phyloP scores from a whole-genome alignment of 805 yeast species.

The Zygotorulaspora danielsina region DNA sequence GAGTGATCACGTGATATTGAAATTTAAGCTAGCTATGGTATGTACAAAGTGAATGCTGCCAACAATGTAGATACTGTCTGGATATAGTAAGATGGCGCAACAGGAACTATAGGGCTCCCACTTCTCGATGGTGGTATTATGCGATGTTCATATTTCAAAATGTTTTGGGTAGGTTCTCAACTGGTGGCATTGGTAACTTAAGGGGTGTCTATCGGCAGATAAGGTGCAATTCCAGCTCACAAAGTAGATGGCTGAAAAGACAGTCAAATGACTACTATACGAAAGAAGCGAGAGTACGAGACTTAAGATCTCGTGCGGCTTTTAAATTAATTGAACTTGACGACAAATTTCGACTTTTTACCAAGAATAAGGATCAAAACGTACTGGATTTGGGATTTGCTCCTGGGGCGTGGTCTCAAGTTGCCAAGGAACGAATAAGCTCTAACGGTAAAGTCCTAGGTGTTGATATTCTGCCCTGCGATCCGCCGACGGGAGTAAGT shows the following conservation, averaged over 20 bases:
- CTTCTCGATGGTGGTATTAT: no score
- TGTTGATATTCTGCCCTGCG: constrained; percentile 72
- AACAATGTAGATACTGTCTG: no score
- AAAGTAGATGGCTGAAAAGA: constrained; percentile 70
- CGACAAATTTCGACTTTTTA: constrained; percentile 55
- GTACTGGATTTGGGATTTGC: constrained; percentile 90
- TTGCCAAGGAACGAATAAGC: constrained; percentile 53
- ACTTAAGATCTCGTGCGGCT: constrained; percentile 83
- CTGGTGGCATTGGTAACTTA: background rate
- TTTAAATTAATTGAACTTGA: constrained; percentile 78
- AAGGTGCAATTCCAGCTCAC: constrained; percentile 44
- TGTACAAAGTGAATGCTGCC: no score
- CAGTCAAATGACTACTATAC: constrained; percentile 63
- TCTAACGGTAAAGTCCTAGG: constrained; percentile 63
- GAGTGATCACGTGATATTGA: no score
- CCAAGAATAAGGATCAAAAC: constrained; percentile 41
- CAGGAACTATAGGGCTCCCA: no score
- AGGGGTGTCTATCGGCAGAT: background rate
- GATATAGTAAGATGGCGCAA: no score
- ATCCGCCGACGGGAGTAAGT: constrained; percentile 77
- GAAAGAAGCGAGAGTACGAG: constrained; percentile 56
- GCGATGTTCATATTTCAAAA: constrained; percentile 1
- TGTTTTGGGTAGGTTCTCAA: background rate
- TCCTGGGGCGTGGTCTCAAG: constrained; percentile 94
- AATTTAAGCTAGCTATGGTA: no score